Conservation (phyloP, 108 stramenopile species). For the Nitzschia sp. region DNA sequence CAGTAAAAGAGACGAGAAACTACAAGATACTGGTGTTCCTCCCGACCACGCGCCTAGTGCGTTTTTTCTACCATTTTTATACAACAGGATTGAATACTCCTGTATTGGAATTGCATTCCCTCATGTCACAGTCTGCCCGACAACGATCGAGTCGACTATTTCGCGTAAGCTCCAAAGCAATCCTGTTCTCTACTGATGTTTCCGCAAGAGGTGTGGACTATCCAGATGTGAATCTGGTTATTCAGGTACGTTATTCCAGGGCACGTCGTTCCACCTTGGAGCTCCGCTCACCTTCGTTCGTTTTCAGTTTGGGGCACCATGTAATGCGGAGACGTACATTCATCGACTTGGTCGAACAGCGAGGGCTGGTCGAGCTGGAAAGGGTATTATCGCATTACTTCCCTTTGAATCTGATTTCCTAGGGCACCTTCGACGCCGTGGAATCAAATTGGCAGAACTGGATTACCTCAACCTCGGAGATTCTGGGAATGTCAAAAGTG, state of each 20-base stretch:
- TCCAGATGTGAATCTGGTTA: conserved; percentile 53
- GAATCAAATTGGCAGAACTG: conserved; percentile 3
- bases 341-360: conserved; percentile 94
- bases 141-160: conserved; percentile 61
- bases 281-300: background rate
- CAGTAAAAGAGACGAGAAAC: conserved; percentile 48
- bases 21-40: conserved; percentile 89
- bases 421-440: background rate
- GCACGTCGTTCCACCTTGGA: background rate
- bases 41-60: conserved; percentile 78
- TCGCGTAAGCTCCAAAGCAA: conserved; percentile 42
- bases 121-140: conserved; percentile 80
- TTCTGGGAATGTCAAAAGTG: background rate
- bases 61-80: conserved; percentile 79
- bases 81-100: conserved; percentile 38
- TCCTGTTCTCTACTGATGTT: conserved; percentile 88
- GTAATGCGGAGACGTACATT: conserved; percentile 74
- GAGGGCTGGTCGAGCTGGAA: conserved; percentile 73
- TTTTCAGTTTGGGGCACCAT: conserved; percentile 60
- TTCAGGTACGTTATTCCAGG: conserved; percentile 57
- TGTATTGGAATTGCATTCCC: conserved; percentile 80
- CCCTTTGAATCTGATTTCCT: conserved; percentile 44
- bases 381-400: conserved; percentile 53
- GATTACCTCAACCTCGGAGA: background rate
- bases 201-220: conserved; percentile 89